Base-by-base conservation (phyloP, 108 stramenopile species). In the Cyclotella sp. region DNA sequence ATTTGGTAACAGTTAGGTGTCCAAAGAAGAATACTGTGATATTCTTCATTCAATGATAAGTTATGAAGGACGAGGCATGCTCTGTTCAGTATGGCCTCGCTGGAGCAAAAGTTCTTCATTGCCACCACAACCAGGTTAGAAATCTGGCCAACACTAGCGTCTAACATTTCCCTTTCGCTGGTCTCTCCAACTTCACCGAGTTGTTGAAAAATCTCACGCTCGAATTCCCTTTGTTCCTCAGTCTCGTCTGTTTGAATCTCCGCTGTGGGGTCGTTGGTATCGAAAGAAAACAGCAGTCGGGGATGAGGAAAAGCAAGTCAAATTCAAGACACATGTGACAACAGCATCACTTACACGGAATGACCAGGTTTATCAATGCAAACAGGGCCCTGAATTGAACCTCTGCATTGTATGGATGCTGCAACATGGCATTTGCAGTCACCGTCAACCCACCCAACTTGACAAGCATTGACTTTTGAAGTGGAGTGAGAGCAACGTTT, bases 371-470 rank as follows among this genome's bases (percentile, higher is more conserved):
- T 71, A 97, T 95, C 54, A 97, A 79, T 22, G 97, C 97, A 77
- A 97, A 97, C 29, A 97, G 81, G 29, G 94, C 97, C 29, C 97
- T 79, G 60, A 97, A 97, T 78, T 96, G 97, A n/a, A 97, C 94
- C 69, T 96, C 97, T 41, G 84, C 89, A 68, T 83, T 87, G 63
- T 76, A 76, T 16, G 95, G 95, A 79, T 97, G 97, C 45, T 84
- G 78, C 58, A 74, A 59, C 97, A 97, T 97, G 19, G 97, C 95
- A 73, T 89, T 90, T 4, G 85, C 76, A 39, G 90, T 89, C 19
- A 83, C 92, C 45, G 90, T 76, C 21, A 97, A 87, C 24, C 94
- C 97, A 55, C 93, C 94, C 39, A 93, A 78, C 51, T 84, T 81
- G 3, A 96, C 85, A 13, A 97, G 76, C 54, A 88, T 81, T 5